A percentile compares a stretch with the other conserved stretches of the same genome.
Evolutionary conservation across 108 stramenopile species (phyloP).

Genomic region (Skeletonema tropicum): DNA sequence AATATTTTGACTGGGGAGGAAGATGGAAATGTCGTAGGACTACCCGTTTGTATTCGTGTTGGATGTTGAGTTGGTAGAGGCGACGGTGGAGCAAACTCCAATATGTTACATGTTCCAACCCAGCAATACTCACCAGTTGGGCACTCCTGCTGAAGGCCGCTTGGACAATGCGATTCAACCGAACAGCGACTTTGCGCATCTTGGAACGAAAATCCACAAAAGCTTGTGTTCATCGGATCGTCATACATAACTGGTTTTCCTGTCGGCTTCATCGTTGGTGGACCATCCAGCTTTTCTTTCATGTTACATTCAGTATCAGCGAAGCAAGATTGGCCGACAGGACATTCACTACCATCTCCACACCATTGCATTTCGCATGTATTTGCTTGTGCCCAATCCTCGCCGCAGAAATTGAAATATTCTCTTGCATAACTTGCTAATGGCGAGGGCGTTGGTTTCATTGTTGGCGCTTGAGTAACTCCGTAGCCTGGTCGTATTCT

Average conservation of each 20-base stretch:
- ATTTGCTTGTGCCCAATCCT: conserved; percentile 25
- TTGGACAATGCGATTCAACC: conserved; percentile 41
- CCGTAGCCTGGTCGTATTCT: conserved; percentile 24
- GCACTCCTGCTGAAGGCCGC: conserved; percentile 13
- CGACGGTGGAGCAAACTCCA: neutral
- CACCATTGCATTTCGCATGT: conserved; percentile 29
- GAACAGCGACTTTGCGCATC: conserved; percentile 22
- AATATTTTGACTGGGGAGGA: neutral
- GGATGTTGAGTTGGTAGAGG: neutral
- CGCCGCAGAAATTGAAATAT: conserved; percentile 20
- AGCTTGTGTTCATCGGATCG: conserved; percentile 14
- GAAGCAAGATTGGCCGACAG: conserved; percentile 19
- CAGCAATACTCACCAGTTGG: conserved; percentile 17
- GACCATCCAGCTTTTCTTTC: conserved; percentile 7
- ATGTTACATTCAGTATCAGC: conserved; percentile 32
- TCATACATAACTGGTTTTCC: conserved; percentile 23
- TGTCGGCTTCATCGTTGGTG: conserved; percentile 25
- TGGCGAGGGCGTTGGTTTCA: conserved; percentile 4
- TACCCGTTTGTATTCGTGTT: neutral
- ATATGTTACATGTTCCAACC: neutral
- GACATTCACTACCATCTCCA: conserved; percentile 15
- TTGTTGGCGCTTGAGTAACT: conserved; percentile 8
- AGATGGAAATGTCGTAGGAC: neutral
- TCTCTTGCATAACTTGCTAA: conserved; percentile 5
- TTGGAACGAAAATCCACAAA: conserved; percentile 33